Conservation (phyloP, 306 rosid species). For the Prunus kanzakura region DNA sequence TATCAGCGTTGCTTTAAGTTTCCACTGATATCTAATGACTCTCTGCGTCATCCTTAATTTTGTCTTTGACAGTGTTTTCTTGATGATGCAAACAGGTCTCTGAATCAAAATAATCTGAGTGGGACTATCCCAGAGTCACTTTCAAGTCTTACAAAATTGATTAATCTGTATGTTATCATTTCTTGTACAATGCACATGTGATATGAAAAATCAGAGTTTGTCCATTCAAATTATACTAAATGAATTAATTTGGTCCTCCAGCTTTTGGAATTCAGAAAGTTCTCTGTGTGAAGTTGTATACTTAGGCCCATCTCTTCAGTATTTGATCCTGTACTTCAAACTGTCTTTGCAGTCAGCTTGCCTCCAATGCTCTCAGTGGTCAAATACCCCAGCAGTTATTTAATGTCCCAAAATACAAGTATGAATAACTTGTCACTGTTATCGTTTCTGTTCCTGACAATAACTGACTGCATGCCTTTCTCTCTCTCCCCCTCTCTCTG, state of each 20-base stretch:
- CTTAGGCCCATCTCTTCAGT: conserved; percentile 15
- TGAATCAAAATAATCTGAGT: conserved; percentile 71
- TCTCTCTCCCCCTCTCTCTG: not conserved
- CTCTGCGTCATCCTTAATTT: conserved; percentile 16
- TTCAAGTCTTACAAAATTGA: conserved; percentile 54
- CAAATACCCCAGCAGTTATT: conserved; percentile 66
- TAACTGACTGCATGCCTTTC: not conserved
- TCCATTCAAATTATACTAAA: not conserved
- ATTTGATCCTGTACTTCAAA: conserved; percentile 35
- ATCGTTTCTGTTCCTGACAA: not conserved
- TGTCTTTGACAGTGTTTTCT: conserved; percentile 25
- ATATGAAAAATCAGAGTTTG: not conserved
- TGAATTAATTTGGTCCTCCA: not conserved
- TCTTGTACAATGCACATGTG: conserved; percentile 20
- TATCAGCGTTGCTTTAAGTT: conserved; percentile 11
- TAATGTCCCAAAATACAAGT: conserved; percentile 73
- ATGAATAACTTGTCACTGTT: conserved; percentile 25
- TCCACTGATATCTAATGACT: conserved; percentile 5
- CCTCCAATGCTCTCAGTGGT: conserved; percentile 68
- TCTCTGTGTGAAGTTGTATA: conserved; percentile 8
- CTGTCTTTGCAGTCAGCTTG: conserved; percentile 69
- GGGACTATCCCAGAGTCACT: conserved; percentile 86
- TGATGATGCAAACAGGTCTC: conserved; percentile 56
- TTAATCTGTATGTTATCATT: conserved; percentile 57
- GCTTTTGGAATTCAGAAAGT: conserved; percentile 21